Evolutionary conservation across 1,139 yeast genomes (phyloP), one percentile per base, ranked within the genome.

Genomic region (Lizanozyma gosingica): DNA sequence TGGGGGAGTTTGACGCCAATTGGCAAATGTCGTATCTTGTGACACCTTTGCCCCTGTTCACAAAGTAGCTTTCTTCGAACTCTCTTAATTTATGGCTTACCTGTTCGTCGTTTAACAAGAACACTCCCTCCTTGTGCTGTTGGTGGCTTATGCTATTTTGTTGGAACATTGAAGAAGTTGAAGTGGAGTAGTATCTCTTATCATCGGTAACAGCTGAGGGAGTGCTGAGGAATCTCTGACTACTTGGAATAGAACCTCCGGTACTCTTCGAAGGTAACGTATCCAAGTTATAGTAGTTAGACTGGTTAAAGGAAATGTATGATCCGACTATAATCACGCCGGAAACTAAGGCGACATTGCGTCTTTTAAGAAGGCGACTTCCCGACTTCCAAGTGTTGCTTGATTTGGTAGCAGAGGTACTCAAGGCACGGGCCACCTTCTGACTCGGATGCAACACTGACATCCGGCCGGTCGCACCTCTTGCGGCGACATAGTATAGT

Each of bases 1-100:
- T 87, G 8, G 98, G 98, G 37, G 83, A 79, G 59, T 92, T 94
- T 35, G 95, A 83, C 6, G 97, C 84, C 43, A 92, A 65, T 62
- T 92, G 98, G 39, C 94, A 77, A 32, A 87, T 76, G 56, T 94
- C 98, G 54, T 88, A 90, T 42, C 98, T 70, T n/a, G 80, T 62
- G 15, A 92, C 92, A n/a, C 97, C 97, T 49, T 83, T 82, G 14
- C 94, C 90, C 44, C 96, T 72, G 49, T 84, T 80, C 16, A 90
- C 92, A 35, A 66, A 57, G 54, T 82, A 86, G 48, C 94, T 80
- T 60, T 88, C 94, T 56, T 90, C 95, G 50, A 72, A 70, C 47
- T 79, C 80, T 44, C 92, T 76, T 46, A 90, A 68, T 47, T 78
- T 73, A 35, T 70, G 63, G 40, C 87, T 76, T 8, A 87, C 92